Conservation (phyloP, 257 asterid species). For the Petunia axillaris region DNA sequence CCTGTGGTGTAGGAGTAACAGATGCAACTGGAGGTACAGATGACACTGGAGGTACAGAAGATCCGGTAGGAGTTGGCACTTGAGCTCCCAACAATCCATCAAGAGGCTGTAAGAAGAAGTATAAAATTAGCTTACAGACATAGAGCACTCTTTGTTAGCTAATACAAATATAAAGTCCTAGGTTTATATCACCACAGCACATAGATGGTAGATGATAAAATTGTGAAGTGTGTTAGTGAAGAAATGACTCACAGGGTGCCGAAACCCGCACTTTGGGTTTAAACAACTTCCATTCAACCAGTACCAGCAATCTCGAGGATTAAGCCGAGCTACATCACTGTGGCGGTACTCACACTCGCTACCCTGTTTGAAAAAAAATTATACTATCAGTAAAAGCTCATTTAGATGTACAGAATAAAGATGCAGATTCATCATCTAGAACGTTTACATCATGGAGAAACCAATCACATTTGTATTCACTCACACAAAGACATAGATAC, state of each 20-base stretch:
- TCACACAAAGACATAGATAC: conserved; percentile 11
- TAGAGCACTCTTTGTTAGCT: background rate
- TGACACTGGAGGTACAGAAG: conserved; percentile 47
- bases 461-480: background rate
- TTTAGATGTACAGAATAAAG: background rate
- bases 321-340: conserved; percentile 80
- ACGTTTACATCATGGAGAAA: background rate
- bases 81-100: conserved; percentile 74
- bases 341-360: conserved; percentile 89
- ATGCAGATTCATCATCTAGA: background rate
- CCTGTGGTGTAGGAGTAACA: conserved; percentile 42
- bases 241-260: conserved; percentile 80
- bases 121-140: conserved; percentile 8
- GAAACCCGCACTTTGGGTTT: conserved; percentile 75
- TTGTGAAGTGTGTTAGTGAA: background rate
- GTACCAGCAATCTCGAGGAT: conserved; percentile 88
- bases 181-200: background rate
- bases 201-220: background rate
- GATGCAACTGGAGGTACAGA: conserved; percentile 39
- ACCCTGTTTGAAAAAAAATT: conserved; percentile 52
- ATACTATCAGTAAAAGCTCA: background rate
- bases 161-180: background rate
- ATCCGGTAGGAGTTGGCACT: conserved; percentile 52
- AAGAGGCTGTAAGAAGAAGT: conserved; percentile 61
- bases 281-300: conserved; percentile 90